phyloP scores from a whole-genome alignment of 345 rosid species.

The Hibiscus syriacus region DNA sequence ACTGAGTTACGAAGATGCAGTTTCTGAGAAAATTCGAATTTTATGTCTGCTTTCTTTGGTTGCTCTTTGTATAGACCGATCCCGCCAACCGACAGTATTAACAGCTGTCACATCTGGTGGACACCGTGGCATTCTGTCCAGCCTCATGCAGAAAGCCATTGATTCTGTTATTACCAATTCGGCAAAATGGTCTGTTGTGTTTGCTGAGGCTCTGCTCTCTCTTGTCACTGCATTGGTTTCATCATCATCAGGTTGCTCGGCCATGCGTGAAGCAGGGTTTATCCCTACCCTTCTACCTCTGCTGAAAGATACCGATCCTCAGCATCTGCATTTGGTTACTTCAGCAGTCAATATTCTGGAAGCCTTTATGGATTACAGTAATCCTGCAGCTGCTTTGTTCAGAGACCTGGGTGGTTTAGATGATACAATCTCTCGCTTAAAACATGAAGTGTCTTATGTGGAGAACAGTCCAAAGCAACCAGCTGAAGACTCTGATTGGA shows the following conservation, averaged over 20 bases:
- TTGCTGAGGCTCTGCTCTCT: slow-evolving; percentile 85
- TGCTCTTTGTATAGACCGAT: slow-evolving; percentile 86
- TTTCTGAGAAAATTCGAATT: slow-evolving; percentile 81
- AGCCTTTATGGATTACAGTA: slow-evolving; percentile 92
- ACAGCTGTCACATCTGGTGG: slow-evolving; percentile 90
- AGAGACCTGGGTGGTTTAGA: slow-evolving; percentile 97
- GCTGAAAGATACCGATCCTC: slow-evolving; percentile 86
- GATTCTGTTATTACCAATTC: slow-evolving; percentile 63
- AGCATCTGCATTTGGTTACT: slow-evolving; percentile 85
- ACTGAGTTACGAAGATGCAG: slow-evolving; percentile 71
- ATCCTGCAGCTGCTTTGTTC: slow-evolving; percentile 88
- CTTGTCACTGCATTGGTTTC: slow-evolving; percentile 89
- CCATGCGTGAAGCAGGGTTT: slow-evolving; percentile 93
- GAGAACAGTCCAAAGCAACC: slow-evolving; percentile 51
- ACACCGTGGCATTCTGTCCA: slow-evolving; percentile 81
- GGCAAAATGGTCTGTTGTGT: slow-evolving; percentile 70
- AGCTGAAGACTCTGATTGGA: slow-evolving; percentile 41
- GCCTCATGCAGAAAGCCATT: slow-evolving; percentile 86
- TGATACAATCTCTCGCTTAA: slow-evolving; percentile 78
- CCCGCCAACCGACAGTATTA: slow-evolving; percentile 76
- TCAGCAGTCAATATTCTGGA: slow-evolving; percentile 84
- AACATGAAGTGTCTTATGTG: slow-evolving; percentile 65
- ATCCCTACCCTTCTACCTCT: slow-evolving; percentile 88
- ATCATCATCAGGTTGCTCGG: slow-evolving; percentile 85
- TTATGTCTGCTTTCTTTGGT: slow-evolving; percentile 75